phyloP scores from a whole-genome alignment of 768 basidiomycete genomes.

The Suillus spraguei region DNA sequence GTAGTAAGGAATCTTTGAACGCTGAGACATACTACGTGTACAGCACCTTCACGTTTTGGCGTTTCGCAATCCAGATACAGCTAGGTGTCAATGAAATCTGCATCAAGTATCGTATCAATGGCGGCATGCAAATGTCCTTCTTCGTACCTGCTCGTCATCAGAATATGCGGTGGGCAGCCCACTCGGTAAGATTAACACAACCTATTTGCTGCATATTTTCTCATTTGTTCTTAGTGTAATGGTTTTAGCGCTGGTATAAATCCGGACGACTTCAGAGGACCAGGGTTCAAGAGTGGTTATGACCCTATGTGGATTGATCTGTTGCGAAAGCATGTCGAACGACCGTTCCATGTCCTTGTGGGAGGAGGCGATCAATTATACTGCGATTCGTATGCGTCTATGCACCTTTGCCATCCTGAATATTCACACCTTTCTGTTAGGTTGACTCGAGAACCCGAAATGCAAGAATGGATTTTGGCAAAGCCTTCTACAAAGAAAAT shows the following conservation, averaged over 20 bases:
- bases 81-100: conserved; percentile 70
- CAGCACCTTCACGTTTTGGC: conserved; percentile 93
- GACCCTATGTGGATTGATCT: conserved; percentile 95
- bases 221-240: conserved; percentile 60
- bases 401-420: not conserved
- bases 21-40: not conserved
- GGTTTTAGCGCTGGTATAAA: conserved; percentile 91
- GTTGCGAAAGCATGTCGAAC: conserved; percentile 75
- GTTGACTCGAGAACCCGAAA: conserved; percentile 83
- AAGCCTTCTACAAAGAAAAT: conserved; percentile 61
- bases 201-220: not conserved
- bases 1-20: conserved; percentile 6
- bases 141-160: conserved; percentile 78
- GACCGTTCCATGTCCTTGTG: conserved; percentile 88
- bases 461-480: conserved; percentile 81
- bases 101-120: conserved; percentile 82
- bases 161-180: conserved; percentile 90
- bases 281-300: conserved; percentile 78
- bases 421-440: conserved; percentile 35
- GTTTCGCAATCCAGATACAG: conserved; percentile 86
- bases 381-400: conserved; percentile 64
- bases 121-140: conserved; percentile 76
- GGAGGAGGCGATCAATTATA: conserved; percentile 96
- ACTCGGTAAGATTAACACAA: conserved; percentile 58
- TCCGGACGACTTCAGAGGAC: conserved; percentile 81